A percentile compares a stretch with the other conserved stretches of the same genome.
Conservation (phyloP, 257 asterid genomes). For the Nicotiana attenuata region DNA sequence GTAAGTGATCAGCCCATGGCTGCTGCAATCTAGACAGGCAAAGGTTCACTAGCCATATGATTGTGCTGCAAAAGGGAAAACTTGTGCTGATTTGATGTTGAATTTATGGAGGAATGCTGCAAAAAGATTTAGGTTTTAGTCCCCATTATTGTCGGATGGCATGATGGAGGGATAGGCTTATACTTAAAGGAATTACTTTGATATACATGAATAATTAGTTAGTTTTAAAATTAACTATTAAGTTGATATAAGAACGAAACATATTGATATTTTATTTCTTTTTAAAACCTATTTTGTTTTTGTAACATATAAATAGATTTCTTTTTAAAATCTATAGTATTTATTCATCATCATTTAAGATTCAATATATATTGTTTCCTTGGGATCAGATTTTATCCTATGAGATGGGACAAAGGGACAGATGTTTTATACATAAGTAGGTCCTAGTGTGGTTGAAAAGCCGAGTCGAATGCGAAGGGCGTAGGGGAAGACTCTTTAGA, state of each 20-base stretch:
- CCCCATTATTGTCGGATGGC: neutral
- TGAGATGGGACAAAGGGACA: neutral
- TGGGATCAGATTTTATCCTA: neutral
- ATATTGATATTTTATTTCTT: neutral
- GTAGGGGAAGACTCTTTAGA: neutral
- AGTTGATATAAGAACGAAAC: neutral
- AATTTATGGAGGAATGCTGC: neutral
- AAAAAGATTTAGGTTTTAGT: neutral
- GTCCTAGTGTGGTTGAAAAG: neutral
- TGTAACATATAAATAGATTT: neutral
- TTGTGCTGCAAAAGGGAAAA: neutral
- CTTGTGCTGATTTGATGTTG: neutral
- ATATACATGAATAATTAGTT: neutral
- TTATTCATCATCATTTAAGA: neutral
- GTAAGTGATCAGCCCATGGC: neutral
- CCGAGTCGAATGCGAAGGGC: neutral
- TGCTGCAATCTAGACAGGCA: neutral
- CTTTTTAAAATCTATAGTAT: neutral
- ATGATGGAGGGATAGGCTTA: neutral
- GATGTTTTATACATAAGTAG: neutral
- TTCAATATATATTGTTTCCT: neutral
- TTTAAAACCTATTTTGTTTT: neutral
- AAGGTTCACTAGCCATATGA: slow-evolving; percentile 5
- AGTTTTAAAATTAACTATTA: neutral
- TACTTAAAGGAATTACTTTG: neutral